These are phyloP conservation scores for Heimioporus sp. DNA, from an alignment of 768 basidiomycete genomes.

Conservation along the genomic window DNA sequence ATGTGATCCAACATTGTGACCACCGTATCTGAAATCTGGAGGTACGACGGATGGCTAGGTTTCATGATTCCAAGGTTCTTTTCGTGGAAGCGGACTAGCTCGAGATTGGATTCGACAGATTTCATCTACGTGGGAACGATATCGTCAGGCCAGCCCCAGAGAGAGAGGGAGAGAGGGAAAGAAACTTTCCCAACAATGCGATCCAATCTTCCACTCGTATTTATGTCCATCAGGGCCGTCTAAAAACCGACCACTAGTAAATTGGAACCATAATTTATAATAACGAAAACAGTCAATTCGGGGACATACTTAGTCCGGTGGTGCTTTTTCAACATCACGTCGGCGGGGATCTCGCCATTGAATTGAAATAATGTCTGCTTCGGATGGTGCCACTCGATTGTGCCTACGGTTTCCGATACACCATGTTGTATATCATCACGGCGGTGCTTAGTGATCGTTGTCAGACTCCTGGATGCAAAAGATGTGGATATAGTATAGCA, in stretches of 20 bases:
- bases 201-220: slow-evolving; percentile 26
- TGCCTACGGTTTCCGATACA: background rate
- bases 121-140: background rate
- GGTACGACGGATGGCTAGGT: slow-evolving; percentile 4
- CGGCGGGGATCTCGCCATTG: background rate
- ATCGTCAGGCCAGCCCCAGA: background rate
- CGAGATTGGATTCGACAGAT: background rate
- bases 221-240: slow-evolving; percentile 22
- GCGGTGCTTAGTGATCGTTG: slow-evolving; percentile 5
- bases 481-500: slow-evolving; percentile 10
- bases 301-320: background rate
- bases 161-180: too few relatives aligned
- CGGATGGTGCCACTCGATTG: slow-evolving; percentile 6
- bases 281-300: too few relatives aligned
- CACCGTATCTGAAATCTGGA: slow-evolving; percentile 5
- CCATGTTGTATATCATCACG: background rate
- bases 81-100: background rate
- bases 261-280: too few relatives aligned
- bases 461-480: background rate
- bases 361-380: background rate
- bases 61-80: background rate
- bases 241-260: slow-evolving; percentile 22
- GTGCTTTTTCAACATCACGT: background rate
- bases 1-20: slow-evolving; percentile 11
- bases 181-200: slow-evolving; percentile 14